A percentile compares a stretch with the other conserved stretches of the same genome.
These are phyloP conservation scores for Cercospora brassicicola DNA, from an alignment of 2,329 filamentous ascomycete species.

Conservation along the genomic window DNA sequence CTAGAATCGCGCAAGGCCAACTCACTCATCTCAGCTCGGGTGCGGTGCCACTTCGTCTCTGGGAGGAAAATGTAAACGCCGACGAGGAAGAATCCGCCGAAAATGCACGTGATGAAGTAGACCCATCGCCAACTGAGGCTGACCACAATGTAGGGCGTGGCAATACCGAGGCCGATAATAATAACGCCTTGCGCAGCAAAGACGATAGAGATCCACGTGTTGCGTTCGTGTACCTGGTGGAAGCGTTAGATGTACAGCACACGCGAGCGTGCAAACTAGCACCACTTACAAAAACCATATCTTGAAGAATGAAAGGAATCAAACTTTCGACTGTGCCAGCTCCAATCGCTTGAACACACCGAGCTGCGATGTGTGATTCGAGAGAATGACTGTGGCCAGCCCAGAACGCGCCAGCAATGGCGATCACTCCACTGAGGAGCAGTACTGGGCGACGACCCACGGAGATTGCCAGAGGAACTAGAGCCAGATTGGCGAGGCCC, in stretches of 20 bases:
- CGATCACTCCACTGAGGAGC: slow-evolving; percentile 31
- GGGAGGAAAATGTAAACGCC: slow-evolving; percentile 33
- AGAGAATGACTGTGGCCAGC: slow-evolving; percentile 32
- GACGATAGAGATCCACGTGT: slow-evolving; percentile 34
- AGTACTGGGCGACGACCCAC: slow-evolving; percentile 34
- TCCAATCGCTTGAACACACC: slow-evolving; percentile 35
- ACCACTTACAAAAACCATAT: slow-evolving; percentile 29
- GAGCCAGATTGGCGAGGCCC: slow-evolving; percentile 33
- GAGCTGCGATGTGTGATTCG: slow-evolving; percentile 32
- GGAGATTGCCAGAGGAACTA: slow-evolving; percentile 36
- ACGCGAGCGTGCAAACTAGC: neutral
- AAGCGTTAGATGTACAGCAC: neutral
- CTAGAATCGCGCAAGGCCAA: neutral
- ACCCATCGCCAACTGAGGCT: slow-evolving; percentile 35
- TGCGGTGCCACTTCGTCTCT: slow-evolving; percentile 35
- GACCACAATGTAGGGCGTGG: slow-evolving; percentile 35
- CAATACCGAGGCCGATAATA: slow-evolving; percentile 35
- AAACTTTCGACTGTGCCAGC: slow-evolving; percentile 38
- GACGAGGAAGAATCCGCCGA: slow-evolving; percentile 31
- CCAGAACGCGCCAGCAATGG: slow-evolving; percentile 34
- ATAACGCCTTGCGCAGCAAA: slow-evolving; percentile 36
- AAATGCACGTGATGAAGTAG: slow-evolving; percentile 33
- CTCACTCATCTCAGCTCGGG: slow-evolving; percentile 31
- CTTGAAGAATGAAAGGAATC: slow-evolving; percentile 37
- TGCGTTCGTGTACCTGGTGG: slow-evolving; percentile 32